A percentile compares a stretch with the other conserved stretches of the same genome.
Conservation (phyloP, 2,329 filamentous ascomycete species). For the Hirsutella minnesotensis region DNA sequence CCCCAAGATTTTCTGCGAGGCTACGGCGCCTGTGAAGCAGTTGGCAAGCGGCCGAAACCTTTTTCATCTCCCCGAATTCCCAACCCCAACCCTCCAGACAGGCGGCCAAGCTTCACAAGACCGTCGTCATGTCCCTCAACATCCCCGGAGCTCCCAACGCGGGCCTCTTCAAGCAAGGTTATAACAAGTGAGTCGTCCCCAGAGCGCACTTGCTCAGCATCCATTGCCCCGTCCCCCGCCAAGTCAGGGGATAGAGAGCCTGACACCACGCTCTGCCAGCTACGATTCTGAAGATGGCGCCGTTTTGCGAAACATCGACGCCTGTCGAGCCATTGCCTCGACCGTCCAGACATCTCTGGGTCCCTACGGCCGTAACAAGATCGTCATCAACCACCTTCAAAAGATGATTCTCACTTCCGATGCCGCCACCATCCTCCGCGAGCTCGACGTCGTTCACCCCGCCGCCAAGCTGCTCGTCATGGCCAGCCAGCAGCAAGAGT, state of each 20-base stretch:
- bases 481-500: conserved; percentile 97
- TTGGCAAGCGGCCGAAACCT: too few relatives aligned
- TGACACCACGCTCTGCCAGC: conserved; percentile 36
- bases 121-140: conserved; percentile 71
- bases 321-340: conserved; percentile 87
- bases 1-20: background rate
- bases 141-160: conserved; percentile 90
- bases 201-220: too few relatives aligned
- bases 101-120: background rate
- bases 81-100: background rate
- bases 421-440: conserved; percentile 90
- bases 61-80: background rate
- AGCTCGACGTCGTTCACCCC: conserved; percentile 96
- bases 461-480: conserved; percentile 96
- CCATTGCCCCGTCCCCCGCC: background rate
- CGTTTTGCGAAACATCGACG: conserved; percentile 96
- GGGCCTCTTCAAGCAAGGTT: conserved; percentile 90
- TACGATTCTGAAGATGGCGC: conserved; percentile 99
- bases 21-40: background rate
- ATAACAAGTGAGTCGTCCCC: conserved; percentile 65
- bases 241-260: conserved; percentile 6
- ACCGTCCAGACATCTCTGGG: conserved; percentile 96
- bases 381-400: conserved; percentile 98
- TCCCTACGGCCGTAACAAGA: conserved; percentile 97
- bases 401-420: conserved; percentile 99